phyloP scores from a whole-genome alignment of 2,329 filamentous ascomycete species.

The Colletotrichum plurivorum region DNA sequence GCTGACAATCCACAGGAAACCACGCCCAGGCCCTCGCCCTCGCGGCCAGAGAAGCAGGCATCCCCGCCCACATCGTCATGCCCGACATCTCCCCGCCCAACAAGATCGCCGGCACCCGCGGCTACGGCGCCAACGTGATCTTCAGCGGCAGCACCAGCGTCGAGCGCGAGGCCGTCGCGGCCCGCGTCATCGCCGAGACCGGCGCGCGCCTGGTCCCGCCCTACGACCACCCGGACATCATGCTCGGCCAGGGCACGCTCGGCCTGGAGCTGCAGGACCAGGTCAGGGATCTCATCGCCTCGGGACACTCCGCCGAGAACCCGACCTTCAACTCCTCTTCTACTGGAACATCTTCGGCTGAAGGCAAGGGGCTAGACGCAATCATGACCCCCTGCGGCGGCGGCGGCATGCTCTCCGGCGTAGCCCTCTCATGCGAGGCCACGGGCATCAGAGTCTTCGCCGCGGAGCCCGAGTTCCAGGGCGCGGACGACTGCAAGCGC shows the following conservation, averaged over 20 bases:
- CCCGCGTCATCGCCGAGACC: conserved; percentile 77
- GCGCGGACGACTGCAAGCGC: conserved; percentile 85
- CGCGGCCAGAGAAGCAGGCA: conserved; percentile 79
- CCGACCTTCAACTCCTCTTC: conserved; percentile 34
- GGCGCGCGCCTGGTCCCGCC: conserved; percentile 87
- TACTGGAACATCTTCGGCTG: not conserved
- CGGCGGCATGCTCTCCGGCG: conserved; percentile 88
- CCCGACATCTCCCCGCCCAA: conserved; percentile 85
- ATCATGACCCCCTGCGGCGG: conserved; percentile 90
- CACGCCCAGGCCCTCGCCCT: conserved; percentile 94
- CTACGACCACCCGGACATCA: conserved; percentile 92
- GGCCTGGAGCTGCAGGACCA: conserved; percentile 87
- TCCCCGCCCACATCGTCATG: conserved; percentile 94
- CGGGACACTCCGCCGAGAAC: conserved; percentile 38
- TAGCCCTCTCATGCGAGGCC: conserved; percentile 81
- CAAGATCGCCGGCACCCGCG: conserved; percentile 86
- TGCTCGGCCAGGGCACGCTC: conserved; percentile 93
- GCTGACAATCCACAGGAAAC: conserved; percentile 73
- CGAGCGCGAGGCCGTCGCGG: conserved; percentile 85
- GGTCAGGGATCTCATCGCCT: conserved; percentile 67
- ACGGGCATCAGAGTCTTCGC: conserved; percentile 86
- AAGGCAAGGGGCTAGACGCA: conserved; percentile 67
- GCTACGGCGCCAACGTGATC: conserved; percentile 82
- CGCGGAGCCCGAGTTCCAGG: conserved; percentile 86
- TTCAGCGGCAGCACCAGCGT: conserved; percentile 86